Conservation (phyloP, 2,329 filamentous ascomycete genomes). For the Curvularia spicifera region DNA sequence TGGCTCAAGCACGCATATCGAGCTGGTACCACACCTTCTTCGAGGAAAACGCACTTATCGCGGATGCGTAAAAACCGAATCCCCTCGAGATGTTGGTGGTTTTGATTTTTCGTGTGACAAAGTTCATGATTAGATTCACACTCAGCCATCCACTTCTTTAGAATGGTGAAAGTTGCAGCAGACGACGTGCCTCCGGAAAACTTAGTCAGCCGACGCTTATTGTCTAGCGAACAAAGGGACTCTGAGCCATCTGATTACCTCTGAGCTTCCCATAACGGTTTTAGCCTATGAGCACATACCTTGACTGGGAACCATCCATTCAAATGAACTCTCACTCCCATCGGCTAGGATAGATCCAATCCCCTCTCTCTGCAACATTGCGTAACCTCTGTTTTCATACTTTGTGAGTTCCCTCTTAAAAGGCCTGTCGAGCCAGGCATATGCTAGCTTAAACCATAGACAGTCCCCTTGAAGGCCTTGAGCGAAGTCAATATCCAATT, state of each 20-base stretch:
- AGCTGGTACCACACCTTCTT: not conserved
- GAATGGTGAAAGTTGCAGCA: not conserved
- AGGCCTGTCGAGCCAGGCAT: not conserved
- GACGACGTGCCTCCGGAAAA: not conserved
- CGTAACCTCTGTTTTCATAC: no score
- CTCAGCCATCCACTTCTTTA: not conserved
- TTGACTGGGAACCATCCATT: not conserved
- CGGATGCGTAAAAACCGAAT: not conserved
- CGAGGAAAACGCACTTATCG: not conserved
- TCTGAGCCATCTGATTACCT: not conserved
- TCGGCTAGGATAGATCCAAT: not conserved
- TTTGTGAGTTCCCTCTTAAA: not conserved
- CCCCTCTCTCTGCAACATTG: not conserved
- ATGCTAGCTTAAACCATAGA: not conserved
- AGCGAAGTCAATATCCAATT: not conserved
- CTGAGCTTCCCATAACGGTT: not conserved
- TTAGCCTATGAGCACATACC: not conserved
- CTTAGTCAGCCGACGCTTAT: not conserved
- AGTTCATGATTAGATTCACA: not conserved
- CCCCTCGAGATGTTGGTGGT: not conserved
- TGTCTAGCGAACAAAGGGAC: not conserved
- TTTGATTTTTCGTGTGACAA: not conserved
- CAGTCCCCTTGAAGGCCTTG: not conserved
- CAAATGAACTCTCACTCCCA: not conserved
- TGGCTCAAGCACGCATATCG: slow-evolving; percentile 7